Conservation (phyloP, 306 rosid genomes). For the Citrullus amarus region DNA sequence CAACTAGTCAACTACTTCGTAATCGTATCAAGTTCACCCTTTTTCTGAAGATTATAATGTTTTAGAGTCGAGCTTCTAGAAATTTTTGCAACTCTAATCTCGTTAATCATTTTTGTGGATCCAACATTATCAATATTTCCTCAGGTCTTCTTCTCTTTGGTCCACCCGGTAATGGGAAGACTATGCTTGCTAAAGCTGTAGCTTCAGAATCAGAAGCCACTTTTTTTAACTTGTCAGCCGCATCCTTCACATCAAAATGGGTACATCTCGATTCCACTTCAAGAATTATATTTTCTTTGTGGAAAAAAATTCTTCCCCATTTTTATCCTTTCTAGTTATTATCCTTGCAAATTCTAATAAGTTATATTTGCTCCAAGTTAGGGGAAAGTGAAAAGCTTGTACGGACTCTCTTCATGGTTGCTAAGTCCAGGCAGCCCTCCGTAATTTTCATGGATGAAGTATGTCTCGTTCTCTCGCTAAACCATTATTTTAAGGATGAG, state of each 20-base stretch:
- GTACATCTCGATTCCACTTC: slow-evolving; percentile 30
- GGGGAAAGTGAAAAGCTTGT: slow-evolving; percentile 98
- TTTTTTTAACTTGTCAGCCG: slow-evolving; percentile 80
- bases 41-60: neutral
- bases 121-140: neutral
- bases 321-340: slow-evolving; percentile 1
- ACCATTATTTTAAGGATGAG: slow-evolving; percentile 1
- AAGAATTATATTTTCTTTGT: neutral
- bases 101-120: neutral
- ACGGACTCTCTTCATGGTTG: slow-evolving; percentile 84
- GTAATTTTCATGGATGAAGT: slow-evolving; percentile 98
- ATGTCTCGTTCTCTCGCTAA: slow-evolving; percentile 11
- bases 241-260: slow-evolving; percentile 97
- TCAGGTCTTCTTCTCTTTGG: slow-evolving; percentile 95
- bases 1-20: neutral
- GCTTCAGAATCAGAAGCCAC: slow-evolving; percentile 98
- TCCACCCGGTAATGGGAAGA: slow-evolving; percentile 97
- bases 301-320: neutral
- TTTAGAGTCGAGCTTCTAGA: neutral
- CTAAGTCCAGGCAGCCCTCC: slow-evolving; percentile 87
- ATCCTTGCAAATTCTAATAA: slow-evolving; percentile 11
- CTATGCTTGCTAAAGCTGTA: slow-evolving; percentile 98
- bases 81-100: neutral
- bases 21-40: neutral
- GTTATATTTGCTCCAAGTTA: slow-evolving; percentile 26